Conservation (phyloP, 192 early-diverging fungal genomes). For the Blastocladiella britannica region DNA sequence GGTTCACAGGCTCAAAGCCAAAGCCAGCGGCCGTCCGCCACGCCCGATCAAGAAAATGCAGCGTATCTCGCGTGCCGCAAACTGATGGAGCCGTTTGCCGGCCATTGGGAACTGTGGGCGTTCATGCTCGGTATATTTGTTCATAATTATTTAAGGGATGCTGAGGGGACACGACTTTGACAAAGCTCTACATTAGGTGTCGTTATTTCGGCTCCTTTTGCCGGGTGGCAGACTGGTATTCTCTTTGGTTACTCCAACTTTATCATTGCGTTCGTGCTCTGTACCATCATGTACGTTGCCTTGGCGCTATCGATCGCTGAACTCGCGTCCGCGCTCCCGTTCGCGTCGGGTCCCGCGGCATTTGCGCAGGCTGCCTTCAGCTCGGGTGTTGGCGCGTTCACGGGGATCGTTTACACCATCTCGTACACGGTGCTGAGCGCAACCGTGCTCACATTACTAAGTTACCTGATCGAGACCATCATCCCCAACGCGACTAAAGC, state of each 20-base stretch:
- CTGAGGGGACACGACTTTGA: too few species aligned
- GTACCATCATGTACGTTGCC: neutral
- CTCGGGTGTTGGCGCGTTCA: neutral
- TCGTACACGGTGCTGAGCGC: neutral
- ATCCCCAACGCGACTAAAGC: neutral
- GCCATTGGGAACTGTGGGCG: too few species aligned
- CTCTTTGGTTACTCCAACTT: neutral
- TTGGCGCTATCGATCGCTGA: neutral
- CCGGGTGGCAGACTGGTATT: neutral
- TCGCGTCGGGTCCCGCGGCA: neutral
- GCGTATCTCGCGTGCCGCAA: too few species aligned
- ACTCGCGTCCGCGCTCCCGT: neutral
- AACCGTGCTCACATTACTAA: neutral
- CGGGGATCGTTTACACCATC: neutral
- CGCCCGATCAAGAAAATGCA: too few species aligned
- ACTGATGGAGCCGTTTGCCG: too few species aligned
- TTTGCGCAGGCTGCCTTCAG: neutral
- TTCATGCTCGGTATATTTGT: too few species aligned
- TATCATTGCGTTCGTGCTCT: neutral
- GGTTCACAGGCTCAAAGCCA: too few species aligned
- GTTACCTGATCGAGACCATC: neutral
- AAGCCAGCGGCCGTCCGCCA: too few species aligned
- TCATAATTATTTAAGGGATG: too few species aligned
- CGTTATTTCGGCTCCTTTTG: neutral
- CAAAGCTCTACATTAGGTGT: too few species aligned